phyloP scores from a whole-genome alignment of 1,284 basidiomycete species.

The Sporisorium reilianum region DNA sequence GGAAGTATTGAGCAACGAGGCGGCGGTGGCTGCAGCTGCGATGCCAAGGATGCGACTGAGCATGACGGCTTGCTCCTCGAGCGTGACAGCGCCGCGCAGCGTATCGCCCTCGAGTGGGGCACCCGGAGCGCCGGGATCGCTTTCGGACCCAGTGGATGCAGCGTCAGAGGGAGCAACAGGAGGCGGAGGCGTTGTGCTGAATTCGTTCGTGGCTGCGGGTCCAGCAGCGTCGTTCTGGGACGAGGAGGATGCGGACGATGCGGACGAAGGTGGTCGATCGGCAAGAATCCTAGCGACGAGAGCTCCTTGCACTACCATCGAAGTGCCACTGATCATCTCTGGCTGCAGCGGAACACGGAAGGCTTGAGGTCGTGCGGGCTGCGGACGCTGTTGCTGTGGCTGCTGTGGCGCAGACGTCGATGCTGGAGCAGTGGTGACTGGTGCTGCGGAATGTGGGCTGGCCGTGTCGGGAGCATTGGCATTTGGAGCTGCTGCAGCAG shows the following conservation, averaged over 20 bases:
- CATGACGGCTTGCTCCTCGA: constrained; percentile 67
- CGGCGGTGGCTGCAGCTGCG: constrained; percentile 65
- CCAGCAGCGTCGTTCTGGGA: not conserved
- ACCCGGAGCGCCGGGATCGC: constrained; percentile 1
- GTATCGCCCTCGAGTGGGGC: constrained; percentile 22
- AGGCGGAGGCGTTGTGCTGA: not conserved
- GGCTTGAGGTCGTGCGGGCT: constrained; percentile 15
- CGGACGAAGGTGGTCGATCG: constrained; percentile 17
- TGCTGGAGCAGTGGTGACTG: not conserved
- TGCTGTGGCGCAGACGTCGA: constrained; percentile 10
- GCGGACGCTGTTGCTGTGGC: constrained; percentile 14
- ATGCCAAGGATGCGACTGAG: constrained; percentile 63
- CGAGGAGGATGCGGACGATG: not conserved
- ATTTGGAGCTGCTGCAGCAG: constrained; percentile 5
- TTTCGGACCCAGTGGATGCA: constrained; percentile 1
- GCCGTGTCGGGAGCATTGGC: not conserved
- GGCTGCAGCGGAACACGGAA: constrained; percentile 39
- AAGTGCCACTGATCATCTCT: constrained; percentile 57
- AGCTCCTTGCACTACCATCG: constrained; percentile 67
- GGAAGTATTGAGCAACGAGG: constrained; percentile 58
- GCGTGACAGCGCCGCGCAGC: constrained; percentile 56
- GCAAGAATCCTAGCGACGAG: constrained; percentile 54
- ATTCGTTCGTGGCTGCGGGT: not conserved
- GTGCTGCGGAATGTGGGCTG: not conserved
- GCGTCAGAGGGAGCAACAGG: not conserved